A percentile compares a stretch with the other conserved stretches of the same genome.
phyloP scores from a whole-genome alignment of 164 flowering plant genomes.

The Aristolochia contorta region DNA sequence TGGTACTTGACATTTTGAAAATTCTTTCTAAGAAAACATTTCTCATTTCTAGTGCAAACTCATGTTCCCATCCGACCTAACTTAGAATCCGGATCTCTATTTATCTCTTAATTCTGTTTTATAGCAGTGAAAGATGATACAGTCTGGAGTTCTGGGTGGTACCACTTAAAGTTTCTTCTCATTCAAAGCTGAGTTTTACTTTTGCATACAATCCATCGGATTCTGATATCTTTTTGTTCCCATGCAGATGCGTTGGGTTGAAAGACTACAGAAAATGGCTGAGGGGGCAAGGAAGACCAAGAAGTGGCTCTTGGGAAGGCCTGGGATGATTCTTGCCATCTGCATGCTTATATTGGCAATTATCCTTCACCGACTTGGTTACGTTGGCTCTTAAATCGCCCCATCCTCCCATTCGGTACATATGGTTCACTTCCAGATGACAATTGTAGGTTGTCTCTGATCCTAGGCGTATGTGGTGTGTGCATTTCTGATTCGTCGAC shows the following conservation, averaged over 20 bases:
- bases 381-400: conserved; percentile 39
- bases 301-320: conserved; percentile 76
- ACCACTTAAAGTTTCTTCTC: too few species aligned
- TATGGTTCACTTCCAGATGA: too few species aligned
- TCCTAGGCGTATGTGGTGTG: too few species aligned
- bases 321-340: conserved; percentile 75
- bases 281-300: conserved; percentile 66
- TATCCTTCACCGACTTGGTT: conserved; percentile 69
- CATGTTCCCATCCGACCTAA: too few species aligned
- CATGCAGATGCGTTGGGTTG: conserved; percentile 87
- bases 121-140: too few species aligned
- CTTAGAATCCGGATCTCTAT: too few species aligned
- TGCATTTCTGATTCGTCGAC: too few species aligned
- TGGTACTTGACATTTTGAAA: conserved; percentile 40
- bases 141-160: too few species aligned
- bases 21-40: neutral
- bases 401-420: neutral
- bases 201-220: too few species aligned
- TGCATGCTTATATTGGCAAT: conserved; percentile 77
- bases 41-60: neutral
- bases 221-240: neutral
- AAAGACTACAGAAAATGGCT: conserved; percentile 58
- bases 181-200: too few species aligned
- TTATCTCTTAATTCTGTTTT: too few species aligned
- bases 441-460: too few species aligned